These are phyloP conservation scores for Keithomyces neogunnii DNA, from an alignment of 2,329 filamentous ascomycete species.

Conservation along the genomic window DNA sequence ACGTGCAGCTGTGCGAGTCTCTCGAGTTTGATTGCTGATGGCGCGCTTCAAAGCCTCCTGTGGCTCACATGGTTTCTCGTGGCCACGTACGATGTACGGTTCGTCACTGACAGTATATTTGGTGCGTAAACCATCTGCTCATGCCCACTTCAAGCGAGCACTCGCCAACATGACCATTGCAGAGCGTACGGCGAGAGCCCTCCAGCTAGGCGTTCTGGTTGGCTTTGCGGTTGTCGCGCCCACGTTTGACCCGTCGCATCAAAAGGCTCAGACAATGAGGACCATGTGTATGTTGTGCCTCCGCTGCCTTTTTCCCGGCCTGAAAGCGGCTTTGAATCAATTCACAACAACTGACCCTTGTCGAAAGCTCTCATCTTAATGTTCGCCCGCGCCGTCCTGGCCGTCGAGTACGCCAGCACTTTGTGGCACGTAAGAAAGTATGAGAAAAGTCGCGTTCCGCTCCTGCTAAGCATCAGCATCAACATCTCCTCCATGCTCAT, in stretches of 20 bases:
- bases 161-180: neutral
- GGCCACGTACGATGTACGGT: slow-evolving; percentile 57
- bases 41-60: slow-evolving; percentile 33
- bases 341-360: neutral
- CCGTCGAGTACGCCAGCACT: slow-evolving; percentile 43
- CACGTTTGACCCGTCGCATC: slow-evolving; percentile 30
- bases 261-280: slow-evolving; percentile 28
- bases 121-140: slow-evolving; percentile 17
- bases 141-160: neutral
- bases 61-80: slow-evolving; percentile 64
- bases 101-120: slow-evolving; percentile 55
- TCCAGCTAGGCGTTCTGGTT: slow-evolving; percentile 56
- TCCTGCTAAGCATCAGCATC: slow-evolving; percentile 26
- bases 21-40: neutral
- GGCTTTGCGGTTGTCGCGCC: slow-evolving; percentile 54
- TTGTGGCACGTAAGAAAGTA: slow-evolving; percentile 33
- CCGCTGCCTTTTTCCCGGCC: too few species aligned
- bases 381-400: slow-evolving; percentile 43
- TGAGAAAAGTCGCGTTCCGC: slow-evolving; percentile 24
- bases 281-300: slow-evolving; percentile 25
- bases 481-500: slow-evolving; percentile 26
- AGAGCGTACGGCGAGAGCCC: slow-evolving; percentile 46
- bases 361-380: slow-evolving; percentile 36
- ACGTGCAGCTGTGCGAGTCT: neutral
- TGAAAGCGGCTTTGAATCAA: too few species aligned